A percentile compares a stretch with the other conserved stretches of the same genome.
phyloP scores from a whole-genome alignment of 2,329 filamentous ascomycete genomes.

The Elsinoe necatrix region DNA sequence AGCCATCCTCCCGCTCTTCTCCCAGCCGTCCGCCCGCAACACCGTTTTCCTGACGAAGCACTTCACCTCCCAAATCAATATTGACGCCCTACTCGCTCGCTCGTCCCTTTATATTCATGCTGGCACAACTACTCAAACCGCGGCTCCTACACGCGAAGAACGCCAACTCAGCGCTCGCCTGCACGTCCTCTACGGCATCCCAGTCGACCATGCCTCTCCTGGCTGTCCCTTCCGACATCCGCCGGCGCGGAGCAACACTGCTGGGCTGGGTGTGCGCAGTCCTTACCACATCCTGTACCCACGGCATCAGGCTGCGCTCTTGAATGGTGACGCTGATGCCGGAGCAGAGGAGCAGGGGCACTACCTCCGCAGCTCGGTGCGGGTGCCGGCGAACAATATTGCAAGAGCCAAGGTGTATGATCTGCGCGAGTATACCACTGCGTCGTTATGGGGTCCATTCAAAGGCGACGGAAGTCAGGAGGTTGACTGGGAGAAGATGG shows the following conservation, averaged over 20 bases:
- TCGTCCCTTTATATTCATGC: constrained; percentile 57
- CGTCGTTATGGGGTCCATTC: constrained; percentile 64
- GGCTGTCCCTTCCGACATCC: neutral
- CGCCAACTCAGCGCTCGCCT: constrained; percentile 62
- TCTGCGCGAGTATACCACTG: constrained; percentile 55
- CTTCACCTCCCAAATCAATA: constrained; percentile 43
- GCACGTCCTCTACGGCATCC: constrained; percentile 54
- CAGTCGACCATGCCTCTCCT: constrained; percentile 33
- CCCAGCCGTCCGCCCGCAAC: constrained; percentile 38
- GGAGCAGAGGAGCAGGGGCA: neutral
- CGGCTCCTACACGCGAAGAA: constrained; percentile 34
- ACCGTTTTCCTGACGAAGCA: constrained; percentile 29
- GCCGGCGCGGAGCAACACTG: neutral
- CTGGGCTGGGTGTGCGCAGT: neutral
- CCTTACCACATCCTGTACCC: constrained; percentile 9
- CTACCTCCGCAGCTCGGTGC: neutral
- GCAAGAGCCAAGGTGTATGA: constrained; percentile 67
- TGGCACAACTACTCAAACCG: constrained; percentile 35
- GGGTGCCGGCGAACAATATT: constrained; percentile 33
- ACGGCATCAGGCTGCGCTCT: neutral
- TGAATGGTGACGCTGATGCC: neutral
- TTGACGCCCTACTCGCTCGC: constrained; percentile 53
- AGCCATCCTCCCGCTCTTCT: constrained; percentile 22
- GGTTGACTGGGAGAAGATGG: constrained; percentile 74
- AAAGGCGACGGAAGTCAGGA: constrained; percentile 50